Evolutionary conservation across 2,329 filamentous ascomycete genomes (phyloP), one percentile per base, ranked within the genome.

Genomic region (Fusarium liriodendri): DNA sequence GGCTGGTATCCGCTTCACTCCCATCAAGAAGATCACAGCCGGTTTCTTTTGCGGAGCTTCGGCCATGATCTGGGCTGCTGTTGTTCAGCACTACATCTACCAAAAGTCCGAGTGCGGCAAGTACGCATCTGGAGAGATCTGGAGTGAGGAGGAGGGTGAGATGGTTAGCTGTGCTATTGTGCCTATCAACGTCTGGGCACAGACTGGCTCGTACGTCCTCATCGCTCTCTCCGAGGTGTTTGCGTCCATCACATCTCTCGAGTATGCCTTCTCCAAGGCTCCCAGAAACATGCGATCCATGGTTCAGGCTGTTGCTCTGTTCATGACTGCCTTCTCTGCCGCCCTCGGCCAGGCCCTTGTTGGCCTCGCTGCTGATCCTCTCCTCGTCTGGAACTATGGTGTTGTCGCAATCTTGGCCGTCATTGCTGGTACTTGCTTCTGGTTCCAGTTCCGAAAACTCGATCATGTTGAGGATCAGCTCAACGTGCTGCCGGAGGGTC

Each of bases 241-340:
- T 64, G 84, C 86, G 1, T 86, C 84, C 66, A 88, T 88, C 72
- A 88, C 87, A 1, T 89, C 88, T 14, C 87, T 94, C 18, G 93
- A 95, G 82, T 94, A 94, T 74, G 93, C 93, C 25, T 94, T 91
- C 83, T 92, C 92, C 78, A 94, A 94, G 81, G 92, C 92, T 0
- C 93, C 93, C 10, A 88, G 87, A 79, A 94, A 94, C 83, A 95
- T 95, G 93, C 88, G 92, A 7, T 92, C 90, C 29, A 87, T 94
- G 64, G 91, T 95, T n/a, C 87, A 88, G 75, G 89, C 90, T 11
- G 86, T 94, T 63, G 89, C 89, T 58, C 88, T 94, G 61, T 92
- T 94, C 83, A 92, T 89, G 84, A 90, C 88, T 40, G 91, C 92
- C 57, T 89, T 95, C 78, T 89, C 90, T 8, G 86, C 90, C 45